phyloP scores from a whole-genome alignment of 495 filamentous ascomycete genomes.

The Clavariopsis aquatica region DNA sequence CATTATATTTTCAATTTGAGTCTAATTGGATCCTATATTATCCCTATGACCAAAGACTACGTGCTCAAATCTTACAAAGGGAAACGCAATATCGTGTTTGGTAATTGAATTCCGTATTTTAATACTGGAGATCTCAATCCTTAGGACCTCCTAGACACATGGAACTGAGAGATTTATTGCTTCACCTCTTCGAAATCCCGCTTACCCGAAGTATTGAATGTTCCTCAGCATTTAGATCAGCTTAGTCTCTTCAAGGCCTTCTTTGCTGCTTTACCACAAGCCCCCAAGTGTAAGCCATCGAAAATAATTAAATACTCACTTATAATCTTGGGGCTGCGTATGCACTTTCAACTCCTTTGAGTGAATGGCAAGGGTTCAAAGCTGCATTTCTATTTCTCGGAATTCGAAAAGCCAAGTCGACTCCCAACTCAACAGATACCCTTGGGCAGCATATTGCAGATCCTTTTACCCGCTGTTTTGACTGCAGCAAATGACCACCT shows the following conservation, averaged over 20 bases:
- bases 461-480: neutral
- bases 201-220: neutral
- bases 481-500: constrained; percentile 1
- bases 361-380: constrained; percentile 9
- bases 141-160: constrained; percentile 26
- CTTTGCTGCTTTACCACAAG: constrained; percentile 8
- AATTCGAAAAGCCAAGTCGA: constrained; percentile 7
- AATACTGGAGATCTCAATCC: constrained; percentile 10
- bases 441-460: neutral
- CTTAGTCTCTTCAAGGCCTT: constrained; percentile 1
- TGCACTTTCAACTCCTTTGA: constrained; percentile 13
- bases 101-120: constrained; percentile 23
- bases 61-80: constrained; percentile 23
- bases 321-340: constrained; percentile 5
- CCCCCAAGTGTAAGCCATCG: neutral
- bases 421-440: constrained; percentile 5
- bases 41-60: constrained; percentile 12
- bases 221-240: neutral
- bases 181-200: constrained; percentile 6
- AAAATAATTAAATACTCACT: neutral
- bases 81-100: constrained; percentile 31
- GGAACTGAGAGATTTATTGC: constrained; percentile 13
- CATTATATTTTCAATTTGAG: constrained; percentile 25
- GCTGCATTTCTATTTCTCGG: constrained; percentile 2
- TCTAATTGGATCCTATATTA: constrained; percentile 18